A percentile compares a stretch with the other conserved stretches of the same genome.
Evolutionary conservation across 345 rosid species (phyloP).

Genomic region (Erodium maritimum): DNA sequence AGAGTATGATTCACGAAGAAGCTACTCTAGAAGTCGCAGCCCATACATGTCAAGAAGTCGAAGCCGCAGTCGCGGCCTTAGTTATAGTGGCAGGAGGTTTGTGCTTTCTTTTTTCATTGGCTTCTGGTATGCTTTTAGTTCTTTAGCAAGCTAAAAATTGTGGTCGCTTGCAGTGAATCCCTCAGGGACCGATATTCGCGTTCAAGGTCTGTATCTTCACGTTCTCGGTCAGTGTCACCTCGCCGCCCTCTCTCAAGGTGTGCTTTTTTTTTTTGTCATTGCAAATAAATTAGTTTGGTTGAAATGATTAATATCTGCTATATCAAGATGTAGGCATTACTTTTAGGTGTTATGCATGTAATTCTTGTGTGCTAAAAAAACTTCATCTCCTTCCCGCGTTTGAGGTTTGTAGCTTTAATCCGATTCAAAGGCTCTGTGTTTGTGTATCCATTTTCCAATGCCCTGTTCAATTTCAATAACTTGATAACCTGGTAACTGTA

Average conservation of each 20-base stretch:
- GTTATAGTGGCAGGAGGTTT: slow-evolving; percentile 47
- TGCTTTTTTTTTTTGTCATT: not conserved
- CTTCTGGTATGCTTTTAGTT: not conserved
- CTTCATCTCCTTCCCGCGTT: too few relatives aligned
- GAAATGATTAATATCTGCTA: not conserved
- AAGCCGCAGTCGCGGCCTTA: slow-evolving; percentile 29
- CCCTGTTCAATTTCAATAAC: too few relatives aligned
- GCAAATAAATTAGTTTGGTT: not conserved
- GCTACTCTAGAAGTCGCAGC: slow-evolving; percentile 58
- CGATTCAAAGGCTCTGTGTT: too few relatives aligned
- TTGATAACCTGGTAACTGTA: too few relatives aligned
- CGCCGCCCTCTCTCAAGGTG: slow-evolving; percentile 49
- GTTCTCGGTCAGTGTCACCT: slow-evolving; percentile 33
- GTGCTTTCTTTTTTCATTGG: slow-evolving; percentile 2
- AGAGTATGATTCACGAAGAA: slow-evolving; percentile 51
- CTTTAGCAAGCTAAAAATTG: slow-evolving; percentile 3
- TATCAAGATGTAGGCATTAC: not conserved
- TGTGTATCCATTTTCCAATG: too few relatives aligned
- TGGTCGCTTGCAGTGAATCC: slow-evolving; percentile 32
- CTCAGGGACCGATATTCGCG: slow-evolving; percentile 23
- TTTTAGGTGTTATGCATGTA: too few relatives aligned
- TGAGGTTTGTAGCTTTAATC: too few relatives aligned
- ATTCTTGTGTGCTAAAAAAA: too few relatives aligned
- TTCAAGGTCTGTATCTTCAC: slow-evolving; percentile 40
- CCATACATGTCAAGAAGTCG: slow-evolving; percentile 36